Base-by-base conservation (phyloP, 371 early-diverging fungal genomes). In the Lichtheimia ornata region DNA sequence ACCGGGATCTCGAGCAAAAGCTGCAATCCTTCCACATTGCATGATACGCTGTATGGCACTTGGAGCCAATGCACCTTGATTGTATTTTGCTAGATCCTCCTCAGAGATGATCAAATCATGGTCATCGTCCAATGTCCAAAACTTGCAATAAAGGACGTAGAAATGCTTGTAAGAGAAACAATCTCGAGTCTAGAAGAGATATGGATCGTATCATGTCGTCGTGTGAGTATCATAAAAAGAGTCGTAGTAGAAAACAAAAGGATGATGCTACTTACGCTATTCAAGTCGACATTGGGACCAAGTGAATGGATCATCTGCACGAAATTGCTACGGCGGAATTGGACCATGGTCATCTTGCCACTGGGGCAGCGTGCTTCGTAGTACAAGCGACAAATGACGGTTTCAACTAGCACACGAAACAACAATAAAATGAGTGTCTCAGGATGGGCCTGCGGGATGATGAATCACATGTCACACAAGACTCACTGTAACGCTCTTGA, bases 141-240 rank as follows among this genome's bases (percentile, higher is more conserved):
- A 95, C 73, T 93, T 94, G 82, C 95, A 96, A 65, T 94, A 97
- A 5, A 97, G 83, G 13, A 97, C 97, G 73, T 95, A 97, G 64
- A 96, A 97, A 67, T 97, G 95, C 69, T 95, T 94, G 77, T 97
- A 97, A 12, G 95, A 95, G 65, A 97, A 95, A 77, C 81, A 76
- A 74, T 88, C 77, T 45, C 84, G 79, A 1, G 85, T 83, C 28
- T 56, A 51, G 17, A 12, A 58, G 28, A 15, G 17, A 18, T 35
- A 35, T 11, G 28, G 52, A 24, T 5, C n/a, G 4, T 15, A 51
- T 13, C 51, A n/a, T 18, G 20, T 3, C 52, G 24, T 52, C n/a
- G 22, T 22, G 35, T 35, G 35, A 35, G 35, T 11, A 35, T 22
- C 28, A 27, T n/a, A n/a, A 20, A 40, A 35, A 17, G 18, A 56